Evolutionary conservation across 352 stramenopile species (phyloP).

Genomic region (Phytophthora citrophthora): DNA sequence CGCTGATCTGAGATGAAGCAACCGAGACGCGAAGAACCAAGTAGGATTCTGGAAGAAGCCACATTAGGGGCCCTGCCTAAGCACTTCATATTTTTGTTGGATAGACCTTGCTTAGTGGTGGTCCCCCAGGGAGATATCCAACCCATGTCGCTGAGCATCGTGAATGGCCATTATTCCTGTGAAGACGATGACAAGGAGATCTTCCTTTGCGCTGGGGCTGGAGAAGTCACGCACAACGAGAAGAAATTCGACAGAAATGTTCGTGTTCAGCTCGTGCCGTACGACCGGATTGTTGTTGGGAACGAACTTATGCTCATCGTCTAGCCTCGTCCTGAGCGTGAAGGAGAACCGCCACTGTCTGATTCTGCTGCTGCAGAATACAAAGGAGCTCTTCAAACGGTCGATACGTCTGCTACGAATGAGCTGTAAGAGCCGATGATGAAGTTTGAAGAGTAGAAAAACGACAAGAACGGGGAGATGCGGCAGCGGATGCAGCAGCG

Average conservation of each 20-base stretch:
- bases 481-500: slow-evolving; percentile 27
- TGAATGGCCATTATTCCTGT: slow-evolving; percentile 87
- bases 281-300: slow-evolving; percentile 86
- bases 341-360: slow-evolving; percentile 65
- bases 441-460: slow-evolving; percentile 90
- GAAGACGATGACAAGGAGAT: slow-evolving; percentile 54
- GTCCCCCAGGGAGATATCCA: slow-evolving; percentile 90
- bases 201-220: slow-evolving; percentile 70
- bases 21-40: no score
- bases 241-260: slow-evolving; percentile 60
- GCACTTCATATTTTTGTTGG: slow-evolving; percentile 93
- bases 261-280: slow-evolving; percentile 53
- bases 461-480: slow-evolving; percentile 56
- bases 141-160: slow-evolving; percentile 90
- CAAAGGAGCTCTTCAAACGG: slow-evolving; percentile 81
- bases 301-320: slow-evolving; percentile 91
- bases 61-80: no score
- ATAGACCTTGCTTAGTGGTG: slow-evolving; percentile 57
- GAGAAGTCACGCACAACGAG: slow-evolving; percentile 91
- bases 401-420: slow-evolving; percentile 71
- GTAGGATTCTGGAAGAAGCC: no score
- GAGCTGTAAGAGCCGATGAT: slow-evolving; percentile 91
- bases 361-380: slow-evolving; percentile 90
- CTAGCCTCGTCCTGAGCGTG: slow-evolving; percentile 54
- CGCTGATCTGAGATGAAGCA: no score